Percentiles rank a stretch among this genome's conserved stretches.
Evolutionary conservation across 2,329 filamentous ascomycete genomes (phyloP).

Genomic region (Fusarium armeniacum): DNA sequence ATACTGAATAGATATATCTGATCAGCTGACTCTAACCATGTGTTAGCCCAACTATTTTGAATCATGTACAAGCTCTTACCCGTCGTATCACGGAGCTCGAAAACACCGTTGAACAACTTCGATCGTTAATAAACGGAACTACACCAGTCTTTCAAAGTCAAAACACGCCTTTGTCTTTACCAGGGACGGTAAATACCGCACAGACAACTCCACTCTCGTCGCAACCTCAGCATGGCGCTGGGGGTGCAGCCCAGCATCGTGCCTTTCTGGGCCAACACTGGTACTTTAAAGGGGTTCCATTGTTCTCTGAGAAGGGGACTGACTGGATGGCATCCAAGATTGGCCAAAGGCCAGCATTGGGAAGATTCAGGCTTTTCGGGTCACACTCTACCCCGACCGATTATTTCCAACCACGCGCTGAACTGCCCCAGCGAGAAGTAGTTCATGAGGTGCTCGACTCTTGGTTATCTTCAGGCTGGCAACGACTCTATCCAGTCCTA

Average conservation of each 20-base stretch:
- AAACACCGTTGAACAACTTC: background rate
- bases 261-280: background rate
- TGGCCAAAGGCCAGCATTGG: background rate
- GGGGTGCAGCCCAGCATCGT: background rate
- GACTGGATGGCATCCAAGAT: slow-evolving; percentile 7
- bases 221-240: background rate
- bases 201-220: background rate
- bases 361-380: background rate
- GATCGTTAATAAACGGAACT: too few relatives aligned
- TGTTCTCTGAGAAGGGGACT: background rate
- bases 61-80: background rate
- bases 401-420: rapidly evolving
- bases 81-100: background rate
- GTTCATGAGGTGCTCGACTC: background rate
- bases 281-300: slow-evolving; percentile 12
- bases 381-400: background rate
- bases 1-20: background rate
- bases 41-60: background rate
- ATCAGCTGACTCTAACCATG: background rate
- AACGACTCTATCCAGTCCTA: background rate
- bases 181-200: background rate
- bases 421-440: background rate
- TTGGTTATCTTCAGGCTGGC: background rate
- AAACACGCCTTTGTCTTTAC: background rate
- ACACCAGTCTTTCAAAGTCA: background rate